Conservation (phyloP, 257 asterid genomes). For the Solanum appendiculatum region DNA sequence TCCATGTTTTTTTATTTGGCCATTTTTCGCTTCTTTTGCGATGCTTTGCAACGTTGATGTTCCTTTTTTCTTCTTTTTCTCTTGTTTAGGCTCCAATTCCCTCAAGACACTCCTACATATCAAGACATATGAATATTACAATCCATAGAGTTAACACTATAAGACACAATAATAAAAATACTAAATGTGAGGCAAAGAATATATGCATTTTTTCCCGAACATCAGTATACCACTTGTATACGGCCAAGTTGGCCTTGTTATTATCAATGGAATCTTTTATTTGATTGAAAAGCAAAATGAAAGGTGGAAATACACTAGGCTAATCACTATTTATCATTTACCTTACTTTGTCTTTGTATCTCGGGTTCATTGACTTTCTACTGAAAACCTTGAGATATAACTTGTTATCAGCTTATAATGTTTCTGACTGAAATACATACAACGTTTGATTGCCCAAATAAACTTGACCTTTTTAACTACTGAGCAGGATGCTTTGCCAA, state of each 20-base stretch:
- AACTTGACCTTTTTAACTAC: neutral
- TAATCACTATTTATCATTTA: neutral
- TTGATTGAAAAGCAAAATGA: neutral
- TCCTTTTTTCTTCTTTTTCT: neutral
- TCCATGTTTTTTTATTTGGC: neutral
- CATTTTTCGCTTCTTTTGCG: neutral
- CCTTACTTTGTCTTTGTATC: neutral
- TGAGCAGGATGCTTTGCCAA: conserved; percentile 92
- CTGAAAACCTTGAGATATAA: neutral
- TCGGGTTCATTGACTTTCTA: neutral
- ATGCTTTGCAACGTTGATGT: neutral
- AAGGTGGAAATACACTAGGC: neutral
- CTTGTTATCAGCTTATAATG: neutral
- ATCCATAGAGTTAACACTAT: neutral
- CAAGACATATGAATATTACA: neutral
- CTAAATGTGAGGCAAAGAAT: neutral
- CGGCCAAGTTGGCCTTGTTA: neutral
- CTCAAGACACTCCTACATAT: neutral
- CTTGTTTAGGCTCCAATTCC: neutral
- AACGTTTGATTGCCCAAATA: neutral
- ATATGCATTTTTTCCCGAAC: neutral
- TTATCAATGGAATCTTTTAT: neutral
- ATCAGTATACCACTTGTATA: neutral
- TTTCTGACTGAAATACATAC: neutral
- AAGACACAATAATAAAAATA: neutral